A percentile compares a stretch with the other conserved stretches of the same genome.
Conservation (phyloP, 2,329 filamentous ascomycete species). For the Nectriaceae sp. region DNA sequence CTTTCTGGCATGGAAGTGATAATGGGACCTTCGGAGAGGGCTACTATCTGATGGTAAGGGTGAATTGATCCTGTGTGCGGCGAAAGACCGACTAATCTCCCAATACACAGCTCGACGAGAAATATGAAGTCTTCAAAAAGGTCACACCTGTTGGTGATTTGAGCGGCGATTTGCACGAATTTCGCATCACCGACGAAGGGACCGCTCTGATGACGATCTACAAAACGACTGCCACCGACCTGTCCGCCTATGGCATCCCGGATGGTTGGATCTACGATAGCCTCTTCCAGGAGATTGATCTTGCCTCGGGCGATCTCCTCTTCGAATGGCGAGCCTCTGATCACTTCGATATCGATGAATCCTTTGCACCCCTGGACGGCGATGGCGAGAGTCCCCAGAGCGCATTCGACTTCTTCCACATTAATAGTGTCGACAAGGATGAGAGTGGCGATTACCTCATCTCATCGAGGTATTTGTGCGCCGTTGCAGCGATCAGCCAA, state of each 20-base stretch:
- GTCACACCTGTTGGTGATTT: slow-evolving; percentile 24
- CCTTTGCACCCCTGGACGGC: slow-evolving; percentile 14
- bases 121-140: slow-evolving; percentile 30
- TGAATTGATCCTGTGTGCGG: no score
- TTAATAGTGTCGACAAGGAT: slow-evolving; percentile 58
- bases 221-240: slow-evolving; percentile 27
- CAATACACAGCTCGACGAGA: slow-evolving; percentile 30
- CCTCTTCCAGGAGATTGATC: slow-evolving; percentile 48
- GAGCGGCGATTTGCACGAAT: slow-evolving; percentile 38
- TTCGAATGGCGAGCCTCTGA: slow-evolving; percentile 47
- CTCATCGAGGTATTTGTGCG: slow-evolving; percentile 51
- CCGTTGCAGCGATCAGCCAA: slow-evolving; percentile 48
- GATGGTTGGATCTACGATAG: slow-evolving; percentile 35
- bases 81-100: not conserved
- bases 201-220: slow-evolving; percentile 44
- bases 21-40: slow-evolving; percentile 49
- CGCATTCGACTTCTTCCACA: slow-evolving; percentile 58
- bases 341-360: slow-evolving; percentile 27
- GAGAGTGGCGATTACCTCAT: slow-evolving; percentile 53
- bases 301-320: slow-evolving; percentile 49
- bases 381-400: slow-evolving; percentile 24
- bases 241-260: slow-evolving; percentile 23
- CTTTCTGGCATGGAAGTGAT: slow-evolving; percentile 41
- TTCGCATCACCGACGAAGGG: slow-evolving; percentile 40
- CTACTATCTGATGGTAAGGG: slow-evolving; percentile 46